Percentiles rank a stretch among this genome's conserved stretches.
Conservation (phyloP, 2,329 filamentous ascomycete species). For the Aureobasidium mangrovei region DNA sequence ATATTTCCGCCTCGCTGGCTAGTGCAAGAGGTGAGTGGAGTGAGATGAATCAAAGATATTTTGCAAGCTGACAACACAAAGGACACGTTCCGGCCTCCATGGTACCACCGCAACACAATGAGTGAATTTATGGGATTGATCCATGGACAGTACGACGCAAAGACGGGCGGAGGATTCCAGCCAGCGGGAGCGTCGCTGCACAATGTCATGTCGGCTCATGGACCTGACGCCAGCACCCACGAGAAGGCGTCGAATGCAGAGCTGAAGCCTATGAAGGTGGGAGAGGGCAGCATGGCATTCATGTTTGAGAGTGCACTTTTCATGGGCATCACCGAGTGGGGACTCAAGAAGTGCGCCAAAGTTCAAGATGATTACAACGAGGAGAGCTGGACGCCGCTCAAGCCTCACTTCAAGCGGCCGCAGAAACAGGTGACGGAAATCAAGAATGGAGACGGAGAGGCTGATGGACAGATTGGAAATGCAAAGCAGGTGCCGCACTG, state of each 20-base stretch:
- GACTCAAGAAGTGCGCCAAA: slow-evolving; percentile 59
- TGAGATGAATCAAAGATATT: neutral
- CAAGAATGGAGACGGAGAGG: slow-evolving; percentile 17
- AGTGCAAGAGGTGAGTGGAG: slow-evolving; percentile 7
- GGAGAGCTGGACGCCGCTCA: slow-evolving; percentile 63
- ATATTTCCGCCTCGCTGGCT: slow-evolving; percentile 66
- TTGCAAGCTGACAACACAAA: slow-evolving; percentile 23
- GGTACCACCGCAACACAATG: slow-evolving; percentile 63
- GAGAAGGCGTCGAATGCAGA: slow-evolving; percentile 49
- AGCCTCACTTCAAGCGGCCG: slow-evolving; percentile 35
- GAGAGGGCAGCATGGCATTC: slow-evolving; percentile 54
- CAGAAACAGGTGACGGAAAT: slow-evolving; percentile 18
- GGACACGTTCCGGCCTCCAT: slow-evolving; percentile 62
- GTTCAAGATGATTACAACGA: slow-evolving; percentile 66
- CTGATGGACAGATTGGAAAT: slow-evolving; percentile 20
- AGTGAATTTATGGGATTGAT: slow-evolving; percentile 58
- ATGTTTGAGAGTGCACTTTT: slow-evolving; percentile 64
- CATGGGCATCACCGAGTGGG: slow-evolving; percentile 66
- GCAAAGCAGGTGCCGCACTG: slow-evolving; percentile 23
- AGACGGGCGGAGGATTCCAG: slow-evolving; percentile 48
- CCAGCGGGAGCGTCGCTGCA: slow-evolving; percentile 51
- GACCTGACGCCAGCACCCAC: slow-evolving; percentile 50
- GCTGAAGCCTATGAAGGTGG: slow-evolving; percentile 49
- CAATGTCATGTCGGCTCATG: slow-evolving; percentile 36
- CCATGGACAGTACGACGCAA: slow-evolving; percentile 50